These are phyloP conservation scores for Globisporangium nodosum DNA, from an alignment of 352 stramenopile species.

Conservation along the genomic window DNA sequence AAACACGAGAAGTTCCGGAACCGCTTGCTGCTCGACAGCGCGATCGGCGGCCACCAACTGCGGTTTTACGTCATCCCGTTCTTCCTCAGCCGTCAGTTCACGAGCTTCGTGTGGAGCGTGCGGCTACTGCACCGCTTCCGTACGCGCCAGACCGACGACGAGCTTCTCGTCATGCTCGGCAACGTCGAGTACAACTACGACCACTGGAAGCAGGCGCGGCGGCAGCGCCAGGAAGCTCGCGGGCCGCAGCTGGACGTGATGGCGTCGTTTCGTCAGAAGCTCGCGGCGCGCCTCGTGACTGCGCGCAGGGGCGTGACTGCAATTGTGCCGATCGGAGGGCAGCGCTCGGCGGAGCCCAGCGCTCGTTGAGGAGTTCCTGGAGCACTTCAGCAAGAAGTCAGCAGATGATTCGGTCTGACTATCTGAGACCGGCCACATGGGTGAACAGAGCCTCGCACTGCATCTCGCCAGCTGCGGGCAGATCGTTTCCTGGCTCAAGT, in stretches of 20 bases:
- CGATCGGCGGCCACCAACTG: background rate
- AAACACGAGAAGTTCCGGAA: constrained; percentile 8
- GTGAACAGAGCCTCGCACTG: background rate
- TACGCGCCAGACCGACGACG: constrained; percentile 5
- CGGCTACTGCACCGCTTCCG: constrained; percentile 9
- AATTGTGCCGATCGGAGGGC: background rate
- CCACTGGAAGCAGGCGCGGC: constrained; percentile 4
- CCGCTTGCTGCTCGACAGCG: constrained; percentile 9
- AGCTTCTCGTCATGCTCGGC: constrained; percentile 11
- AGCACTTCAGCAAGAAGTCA: background rate
- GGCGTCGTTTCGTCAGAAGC: background rate
- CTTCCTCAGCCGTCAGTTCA: constrained; percentile 14
- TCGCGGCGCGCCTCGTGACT: background rate
- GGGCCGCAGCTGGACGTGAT: background rate
- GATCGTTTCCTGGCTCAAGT: background rate
- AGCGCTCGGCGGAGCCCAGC: background rate
- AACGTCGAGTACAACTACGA: constrained; percentile 16
- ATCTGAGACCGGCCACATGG: background rate
- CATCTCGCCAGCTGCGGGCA: background rate
- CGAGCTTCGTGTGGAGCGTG: constrained; percentile 10
- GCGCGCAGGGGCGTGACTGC: background rate
- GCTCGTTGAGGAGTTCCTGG: background rate
- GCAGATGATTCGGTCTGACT: background rate
- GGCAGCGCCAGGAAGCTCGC: background rate
- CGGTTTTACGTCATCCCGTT: constrained; percentile 13